phyloP scores from a whole-genome alignment of 345 rosid species.

The Boechera retrofracta region DNA sequence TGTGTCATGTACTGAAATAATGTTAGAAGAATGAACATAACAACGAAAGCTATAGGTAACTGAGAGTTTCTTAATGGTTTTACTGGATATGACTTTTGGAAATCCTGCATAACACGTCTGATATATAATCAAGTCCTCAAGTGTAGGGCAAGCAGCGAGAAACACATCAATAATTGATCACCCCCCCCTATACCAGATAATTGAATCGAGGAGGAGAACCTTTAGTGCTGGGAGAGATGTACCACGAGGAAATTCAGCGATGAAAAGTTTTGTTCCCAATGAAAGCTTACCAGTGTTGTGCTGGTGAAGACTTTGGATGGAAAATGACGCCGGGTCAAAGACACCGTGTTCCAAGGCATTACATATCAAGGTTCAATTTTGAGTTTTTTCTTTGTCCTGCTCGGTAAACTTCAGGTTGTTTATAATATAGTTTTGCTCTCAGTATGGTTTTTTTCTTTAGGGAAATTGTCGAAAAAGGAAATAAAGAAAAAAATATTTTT shows the following conservation, averaged over 20 bases:
- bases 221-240: not conserved
- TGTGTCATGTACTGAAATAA: not conserved
- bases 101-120: not conserved
- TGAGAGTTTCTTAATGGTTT: not conserved
- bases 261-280: not conserved
- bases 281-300: not conserved
- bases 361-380: too few species aligned
- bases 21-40: not conserved
- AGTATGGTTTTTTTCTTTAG: too few species aligned
- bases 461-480: too few species aligned
- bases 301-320: not conserved
- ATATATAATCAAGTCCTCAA: not conserved
- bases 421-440: too few species aligned
- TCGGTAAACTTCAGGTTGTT: too few species aligned
- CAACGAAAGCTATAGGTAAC: not conserved
- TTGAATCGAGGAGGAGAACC: not conserved
- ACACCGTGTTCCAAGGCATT: too few species aligned
- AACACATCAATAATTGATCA: not conserved
- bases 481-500: too few species aligned
- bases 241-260: not conserved
- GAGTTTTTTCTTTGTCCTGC: too few species aligned
- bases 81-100: not conserved
- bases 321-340: too few species aligned
- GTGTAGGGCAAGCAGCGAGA: not conserved
- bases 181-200: too few species aligned